Base-by-base conservation (phyloP, 2,329 filamentous ascomycete genomes). In the Lithohypha guttulata region DNA sequence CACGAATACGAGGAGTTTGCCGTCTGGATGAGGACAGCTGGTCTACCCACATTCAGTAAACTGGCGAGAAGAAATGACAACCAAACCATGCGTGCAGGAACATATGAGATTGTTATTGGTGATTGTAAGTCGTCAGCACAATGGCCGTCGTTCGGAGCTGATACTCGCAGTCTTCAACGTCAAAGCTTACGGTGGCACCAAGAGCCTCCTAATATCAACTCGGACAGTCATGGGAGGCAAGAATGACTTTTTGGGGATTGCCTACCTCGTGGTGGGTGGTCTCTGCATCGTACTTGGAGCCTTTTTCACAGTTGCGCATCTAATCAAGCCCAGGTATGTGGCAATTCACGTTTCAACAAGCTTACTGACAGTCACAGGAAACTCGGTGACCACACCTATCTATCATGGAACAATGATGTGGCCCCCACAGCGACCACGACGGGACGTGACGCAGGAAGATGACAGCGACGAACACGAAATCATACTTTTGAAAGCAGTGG, bases 21-120 rank as follows among this genome's bases (percentile, higher is more conserved):
- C 63, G 87, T 96, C 15, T 98, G 91, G 91, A 98, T 98, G 91
- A 79, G 91, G 52, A 93, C 93, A 2, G 91, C 91, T 17, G 91
- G 89, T 42, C 65, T 96, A 53, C 91, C 91, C 1, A 81, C 81
- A 4, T 98, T 98, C 59, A 94, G 84, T 72, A 98, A 98, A 66
- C 69, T 98, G 32, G 84, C 85, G 31, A 75, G 81, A 59, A 75
- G 86, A 43, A 95, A 95, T 55, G 81, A 94, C 56, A 68, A 68
- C 1, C 64, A 70, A 2, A 58, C 65, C 1, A 81, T 98, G 81
- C 53, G 57, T 22, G 56, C 65, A 11, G 91, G 89, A 19, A 75
- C 64, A 14, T 98, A 98, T 59, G 66, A 76, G 46, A 64, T 98
- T 38, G 68, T 81, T 36, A 81, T 96, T 47, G 69, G 77, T 42